phyloP scores from a whole-genome alignment of 1,139 yeast species.

The Protomyces inundatus region DNA sequence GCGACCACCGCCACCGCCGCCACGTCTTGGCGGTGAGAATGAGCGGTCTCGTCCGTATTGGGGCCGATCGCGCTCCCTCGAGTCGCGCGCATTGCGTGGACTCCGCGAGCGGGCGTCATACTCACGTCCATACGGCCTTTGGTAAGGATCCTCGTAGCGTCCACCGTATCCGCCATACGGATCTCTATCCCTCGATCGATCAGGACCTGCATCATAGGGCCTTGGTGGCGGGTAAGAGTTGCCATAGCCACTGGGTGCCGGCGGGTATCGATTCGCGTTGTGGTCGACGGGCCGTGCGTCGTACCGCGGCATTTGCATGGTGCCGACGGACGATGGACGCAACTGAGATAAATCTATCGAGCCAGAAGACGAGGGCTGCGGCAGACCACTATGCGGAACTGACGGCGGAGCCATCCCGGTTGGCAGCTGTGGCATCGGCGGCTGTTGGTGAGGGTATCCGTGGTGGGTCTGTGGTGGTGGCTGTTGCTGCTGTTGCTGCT shows the following conservation, averaged over 20 bases:
- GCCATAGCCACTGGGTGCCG: not conserved
- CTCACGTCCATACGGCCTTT: slow-evolving; percentile 9
- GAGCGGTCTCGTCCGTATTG: slow-evolving; percentile 15
- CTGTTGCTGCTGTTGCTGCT: slow-evolving; percentile 1
- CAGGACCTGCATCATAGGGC: not conserved
- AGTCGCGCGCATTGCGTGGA: slow-evolving; percentile 7
- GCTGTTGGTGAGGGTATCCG: not conserved
- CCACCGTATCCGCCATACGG: not conserved
- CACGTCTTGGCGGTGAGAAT: slow-evolving; percentile 16
- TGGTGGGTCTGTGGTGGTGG: not conserved
- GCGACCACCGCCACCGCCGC: slow-evolving; percentile 1
- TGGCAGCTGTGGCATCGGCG: not conserved
- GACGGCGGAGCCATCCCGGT: not conserved
- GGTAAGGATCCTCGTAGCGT: not conserved
- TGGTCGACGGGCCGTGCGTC: not conserved
- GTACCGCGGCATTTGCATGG: not conserved
- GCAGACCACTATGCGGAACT: not conserved
- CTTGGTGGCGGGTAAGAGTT: not conserved
- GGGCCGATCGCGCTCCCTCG: slow-evolving; percentile 11
- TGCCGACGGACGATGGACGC: slow-evolving; percentile 2
- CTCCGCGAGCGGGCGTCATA: slow-evolving; percentile 14
- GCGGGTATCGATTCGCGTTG: not conserved
- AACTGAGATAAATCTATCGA: slow-evolving; percentile 19
- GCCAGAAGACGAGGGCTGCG: slow-evolving; percentile 13
- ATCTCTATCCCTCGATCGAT: not conserved